Evolutionary conservation across 2,329 filamentous ascomycete genomes (phyloP).

Genomic region (Diaporthe humulicola): DNA sequence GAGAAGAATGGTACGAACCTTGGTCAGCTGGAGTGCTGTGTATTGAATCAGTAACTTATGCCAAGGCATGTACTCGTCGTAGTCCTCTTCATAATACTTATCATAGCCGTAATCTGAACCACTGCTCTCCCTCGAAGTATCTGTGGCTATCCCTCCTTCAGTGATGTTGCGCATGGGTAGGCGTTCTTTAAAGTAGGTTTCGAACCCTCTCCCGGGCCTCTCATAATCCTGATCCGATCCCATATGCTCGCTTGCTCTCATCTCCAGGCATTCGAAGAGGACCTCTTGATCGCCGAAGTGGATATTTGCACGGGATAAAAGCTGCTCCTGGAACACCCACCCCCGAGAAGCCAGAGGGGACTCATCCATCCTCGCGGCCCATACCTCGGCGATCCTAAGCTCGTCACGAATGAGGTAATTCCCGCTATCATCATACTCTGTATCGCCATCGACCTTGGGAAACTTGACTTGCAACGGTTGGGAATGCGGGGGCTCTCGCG

Average conservation of each 20-base stretch:
- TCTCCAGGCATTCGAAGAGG: not conserved
- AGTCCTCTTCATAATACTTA: not conserved
- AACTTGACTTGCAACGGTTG: not conserved
- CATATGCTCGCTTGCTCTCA: constrained; percentile 9
- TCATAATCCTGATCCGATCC: not conserved
- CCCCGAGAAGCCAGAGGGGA: not conserved
- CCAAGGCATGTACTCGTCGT: rapidly evolving
- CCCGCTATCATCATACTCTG: too few species aligned
- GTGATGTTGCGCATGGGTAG: not conserved
- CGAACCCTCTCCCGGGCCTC: rapidly evolving
- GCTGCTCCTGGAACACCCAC: constrained; percentile 8
- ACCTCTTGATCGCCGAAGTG: not conserved
- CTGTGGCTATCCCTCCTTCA: not conserved
- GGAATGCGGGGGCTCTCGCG: not conserved
- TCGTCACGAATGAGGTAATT: not conserved
- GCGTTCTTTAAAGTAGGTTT: not conserved
- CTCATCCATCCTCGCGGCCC: not conserved
- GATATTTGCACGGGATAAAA: not conserved
- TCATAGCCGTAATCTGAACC: not conserved
- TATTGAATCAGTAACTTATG: not conserved
- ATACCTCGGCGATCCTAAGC: rapidly evolving
- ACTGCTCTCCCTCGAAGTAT: not conserved
- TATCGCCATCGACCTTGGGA: too few species aligned
- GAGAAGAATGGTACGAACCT: too few species aligned
- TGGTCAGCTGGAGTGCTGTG: not conserved